These are phyloP conservation scores for Plasmodium malariae DNA, from an alignment of 169 alveolate species.

Conservation along the genomic window DNA sequence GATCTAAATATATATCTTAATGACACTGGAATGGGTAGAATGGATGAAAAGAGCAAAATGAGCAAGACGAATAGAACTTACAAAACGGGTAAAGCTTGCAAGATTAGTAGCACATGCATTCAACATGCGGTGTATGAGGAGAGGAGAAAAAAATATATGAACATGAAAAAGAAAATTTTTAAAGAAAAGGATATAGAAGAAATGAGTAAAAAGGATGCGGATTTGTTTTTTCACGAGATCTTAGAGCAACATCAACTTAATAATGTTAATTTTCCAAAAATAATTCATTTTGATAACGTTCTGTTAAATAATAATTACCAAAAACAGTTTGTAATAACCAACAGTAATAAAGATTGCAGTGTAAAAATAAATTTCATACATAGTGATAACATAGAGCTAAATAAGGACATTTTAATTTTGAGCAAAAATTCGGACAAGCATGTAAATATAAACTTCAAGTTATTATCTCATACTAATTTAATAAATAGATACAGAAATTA, in stretches of 20 bases:
- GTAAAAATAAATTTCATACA: conserved; percentile 10
- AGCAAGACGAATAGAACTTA: no score
- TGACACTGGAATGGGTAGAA: conserved; percentile 5
- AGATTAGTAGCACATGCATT: conserved; percentile 34
- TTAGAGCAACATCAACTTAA: conserved; percentile 37
- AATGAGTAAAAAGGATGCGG: not conserved
- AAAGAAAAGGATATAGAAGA: conserved; percentile 2
- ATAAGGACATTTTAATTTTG: not conserved
- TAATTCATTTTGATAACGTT: conserved; percentile 22
- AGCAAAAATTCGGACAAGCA: not conserved
- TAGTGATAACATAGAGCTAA: conserved; percentile 21
- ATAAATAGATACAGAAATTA: not conserved
- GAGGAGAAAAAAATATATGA: conserved; percentile 29
- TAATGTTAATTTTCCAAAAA: conserved; percentile 20
- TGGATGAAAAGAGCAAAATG: no score
- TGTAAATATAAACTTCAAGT: not conserved
- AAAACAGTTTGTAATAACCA: conserved; percentile 10
- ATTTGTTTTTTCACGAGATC: not conserved
- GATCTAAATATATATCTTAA: conserved; percentile 38
- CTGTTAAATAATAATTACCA: conserved; percentile 12
- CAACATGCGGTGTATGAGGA: conserved; percentile 25
- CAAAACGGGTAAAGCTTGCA: no score
- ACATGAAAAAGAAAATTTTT: conserved; percentile 17
- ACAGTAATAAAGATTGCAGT: conserved; percentile 11
- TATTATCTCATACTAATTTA: not conserved